phyloP scores from a whole-genome alignment of 1,284 basidiomycete species.

The Boletus semigastroideus region DNA sequence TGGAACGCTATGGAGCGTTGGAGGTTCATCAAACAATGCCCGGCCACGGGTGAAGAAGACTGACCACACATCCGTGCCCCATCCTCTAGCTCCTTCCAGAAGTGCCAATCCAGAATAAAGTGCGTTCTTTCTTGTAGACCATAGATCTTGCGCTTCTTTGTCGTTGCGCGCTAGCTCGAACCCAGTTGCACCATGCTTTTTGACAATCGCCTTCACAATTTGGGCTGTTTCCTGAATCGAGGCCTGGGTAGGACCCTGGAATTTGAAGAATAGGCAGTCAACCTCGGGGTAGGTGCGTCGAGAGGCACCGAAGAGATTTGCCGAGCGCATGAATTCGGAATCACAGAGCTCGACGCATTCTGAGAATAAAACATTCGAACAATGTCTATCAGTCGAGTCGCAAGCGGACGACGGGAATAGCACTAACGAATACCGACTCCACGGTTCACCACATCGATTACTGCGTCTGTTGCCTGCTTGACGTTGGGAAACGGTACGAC shows the following conservation, averaged over 20 bases:
- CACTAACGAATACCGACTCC: conserved; percentile 67
- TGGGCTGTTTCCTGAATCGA: conserved; percentile 65
- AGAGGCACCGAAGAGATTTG: conserved; percentile 64
- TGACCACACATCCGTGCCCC: conserved; percentile 86
- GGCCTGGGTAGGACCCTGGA: conserved; percentile 68
- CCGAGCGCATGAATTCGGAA: conserved; percentile 65
- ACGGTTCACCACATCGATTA: conserved; percentile 72
- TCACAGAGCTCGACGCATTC: conserved; percentile 83
- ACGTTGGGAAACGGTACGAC: conserved; percentile 70
- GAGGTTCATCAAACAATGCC: conserved; percentile 1
- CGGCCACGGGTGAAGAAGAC: conserved; percentile 25
- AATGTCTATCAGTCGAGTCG: not conserved
- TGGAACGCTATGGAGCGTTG: conserved; percentile 57
- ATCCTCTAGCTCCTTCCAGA: conserved; percentile 62
- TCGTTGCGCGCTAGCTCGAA: conserved; percentile 70
- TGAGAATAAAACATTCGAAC: conserved; percentile 16
- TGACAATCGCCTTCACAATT: conserved; percentile 55
- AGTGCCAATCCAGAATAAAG: conserved; percentile 70
- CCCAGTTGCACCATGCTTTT: conserved; percentile 66
- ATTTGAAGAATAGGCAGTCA: conserved; percentile 86
- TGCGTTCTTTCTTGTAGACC: conserved; percentile 86
- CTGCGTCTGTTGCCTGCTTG: conserved; percentile 69
- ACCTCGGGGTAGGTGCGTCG: conserved; percentile 62
- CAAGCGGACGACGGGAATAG: not conserved
- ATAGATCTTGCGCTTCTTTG: conserved; percentile 73